Conservation (phyloP, 192 early-diverging fungal genomes). For the Backusella tuberculispora region DNA sequence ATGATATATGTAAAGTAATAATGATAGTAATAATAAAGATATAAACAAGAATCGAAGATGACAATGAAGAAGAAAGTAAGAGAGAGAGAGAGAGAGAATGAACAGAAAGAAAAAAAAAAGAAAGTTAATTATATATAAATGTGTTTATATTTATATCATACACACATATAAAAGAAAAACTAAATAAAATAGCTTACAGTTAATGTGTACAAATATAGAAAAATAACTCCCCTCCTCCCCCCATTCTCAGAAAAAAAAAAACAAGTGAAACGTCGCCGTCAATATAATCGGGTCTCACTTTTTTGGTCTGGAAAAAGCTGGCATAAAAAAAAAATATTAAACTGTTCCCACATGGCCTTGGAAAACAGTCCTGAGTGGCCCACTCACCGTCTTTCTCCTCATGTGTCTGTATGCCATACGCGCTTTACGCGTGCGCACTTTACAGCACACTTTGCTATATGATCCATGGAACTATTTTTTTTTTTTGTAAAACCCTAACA, state of each 20-base stretch:
- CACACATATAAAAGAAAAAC: too few species aligned
- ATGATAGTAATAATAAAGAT: not conserved
- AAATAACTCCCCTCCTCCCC: slow-evolving; percentile 5
- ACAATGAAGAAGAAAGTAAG: not conserved
- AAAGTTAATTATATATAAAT: slow-evolving; percentile 8
- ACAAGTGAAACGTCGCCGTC: slow-evolving; percentile 13
- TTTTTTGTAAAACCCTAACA: too few species aligned
- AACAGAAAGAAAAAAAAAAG: not conserved
- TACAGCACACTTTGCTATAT: not conserved
- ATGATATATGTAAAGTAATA: not conserved
- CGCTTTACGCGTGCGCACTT: too few species aligned
- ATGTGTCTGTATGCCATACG: too few species aligned
- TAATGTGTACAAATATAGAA: slow-evolving; percentile 17
- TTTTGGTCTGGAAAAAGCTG: not conserved
- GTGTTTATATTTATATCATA: too few species aligned
- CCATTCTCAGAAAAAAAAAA: not conserved
- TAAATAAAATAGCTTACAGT: not conserved
- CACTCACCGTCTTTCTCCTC: not conserved
- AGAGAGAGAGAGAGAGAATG: not conserved
- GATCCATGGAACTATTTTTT: not conserved
- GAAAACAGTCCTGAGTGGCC: not conserved
- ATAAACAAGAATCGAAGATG: not conserved
- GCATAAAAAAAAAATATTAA: not conserved
- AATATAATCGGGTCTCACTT: slow-evolving; percentile 10
- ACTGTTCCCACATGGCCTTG: slow-evolving; percentile 5